Base-by-base conservation (phyloP, 192 early-diverging fungal species). In the Anaeromyces robustus region DNA sequence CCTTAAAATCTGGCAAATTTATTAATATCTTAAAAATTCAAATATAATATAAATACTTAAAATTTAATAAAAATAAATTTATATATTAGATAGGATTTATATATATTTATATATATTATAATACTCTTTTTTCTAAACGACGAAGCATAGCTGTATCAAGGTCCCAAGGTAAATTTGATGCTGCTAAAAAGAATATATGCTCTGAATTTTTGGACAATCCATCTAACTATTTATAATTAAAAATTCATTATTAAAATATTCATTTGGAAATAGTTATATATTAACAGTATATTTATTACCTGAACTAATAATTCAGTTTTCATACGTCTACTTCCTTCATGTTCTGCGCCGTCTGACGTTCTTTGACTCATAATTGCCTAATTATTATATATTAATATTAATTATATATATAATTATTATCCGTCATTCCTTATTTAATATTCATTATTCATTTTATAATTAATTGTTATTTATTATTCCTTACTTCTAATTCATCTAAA, bases 281-380 rank as follows among this genome's bases (percentile, higher is more conserved):
- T 39, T 32, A 32, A 11, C 32, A 32, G 11, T 32, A 32, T 32
- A 7, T 0, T n/a, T 18, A 29, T 30, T 78, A 84, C 84, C 83
- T 90, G 89, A 22, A 90, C 86, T 30, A 90, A 83, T 41, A 90
- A 81, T 80, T 90, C 89, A n/a, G 89, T 90, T 80, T 90, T 90
- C 88, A 90, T 90, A 43, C 89, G 80, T 77, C 87, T 79, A 43
- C 84, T 86, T 28, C 87, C 89, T 84, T 90, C 89, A 79, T 89
- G 88, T 77, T 89, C 89, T 0, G 80, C 83, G 9, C 87, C 88
- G 18, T 88, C 88, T 16, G 83, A 83, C 0, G 84, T 84, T 77
- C 89, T 80, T 22, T 89, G 88, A n/a, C 86, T 82, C 88, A 89
- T 90, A 77, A 88, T 87, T 12, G 85, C 85, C 86, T 86, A 30